These are phyloP conservation scores for Mollisiaceae sp. DNA, from an alignment of 2,329 filamentous ascomycete species.

Conservation along the genomic window DNA sequence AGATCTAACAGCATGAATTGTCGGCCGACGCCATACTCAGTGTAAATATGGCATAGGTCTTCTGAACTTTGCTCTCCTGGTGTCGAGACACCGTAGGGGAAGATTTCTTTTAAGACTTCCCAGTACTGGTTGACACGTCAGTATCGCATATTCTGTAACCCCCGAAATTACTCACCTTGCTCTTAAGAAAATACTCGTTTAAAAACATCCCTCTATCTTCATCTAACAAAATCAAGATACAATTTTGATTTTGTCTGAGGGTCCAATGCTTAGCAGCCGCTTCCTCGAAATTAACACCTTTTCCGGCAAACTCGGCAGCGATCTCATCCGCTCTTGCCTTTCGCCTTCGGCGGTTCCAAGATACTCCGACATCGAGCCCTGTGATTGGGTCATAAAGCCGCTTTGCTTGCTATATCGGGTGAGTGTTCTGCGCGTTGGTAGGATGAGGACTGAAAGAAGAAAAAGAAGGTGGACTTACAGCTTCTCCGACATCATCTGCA, in stretches of 20 bases:
- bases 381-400: not conserved
- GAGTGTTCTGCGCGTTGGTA: too few species aligned
- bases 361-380: not conserved
- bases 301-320: not conserved
- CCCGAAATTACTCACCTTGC: not conserved
- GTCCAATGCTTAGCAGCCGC: not conserved
- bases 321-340: not conserved
- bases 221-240: not conserved
- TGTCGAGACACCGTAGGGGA: not conserved
- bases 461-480: too few species aligned
- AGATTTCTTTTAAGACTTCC: not conserved
- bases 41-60: not conserved
- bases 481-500: too few species aligned
- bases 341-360: not conserved
- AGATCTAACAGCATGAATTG: not conserved
- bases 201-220: not conserved
- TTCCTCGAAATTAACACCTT: not conserved
- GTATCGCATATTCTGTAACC: not conserved
- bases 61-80: not conserved
- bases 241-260: not conserved
- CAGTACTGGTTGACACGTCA: not conserved
- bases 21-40: not conserved
- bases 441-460: too few species aligned
- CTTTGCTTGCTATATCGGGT: too few species aligned
- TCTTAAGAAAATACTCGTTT: not conserved